Evolutionary conservation across 495 filamentous ascomycete genomes (phyloP).

Genomic region (Aspergillus coremiiformis): DNA sequence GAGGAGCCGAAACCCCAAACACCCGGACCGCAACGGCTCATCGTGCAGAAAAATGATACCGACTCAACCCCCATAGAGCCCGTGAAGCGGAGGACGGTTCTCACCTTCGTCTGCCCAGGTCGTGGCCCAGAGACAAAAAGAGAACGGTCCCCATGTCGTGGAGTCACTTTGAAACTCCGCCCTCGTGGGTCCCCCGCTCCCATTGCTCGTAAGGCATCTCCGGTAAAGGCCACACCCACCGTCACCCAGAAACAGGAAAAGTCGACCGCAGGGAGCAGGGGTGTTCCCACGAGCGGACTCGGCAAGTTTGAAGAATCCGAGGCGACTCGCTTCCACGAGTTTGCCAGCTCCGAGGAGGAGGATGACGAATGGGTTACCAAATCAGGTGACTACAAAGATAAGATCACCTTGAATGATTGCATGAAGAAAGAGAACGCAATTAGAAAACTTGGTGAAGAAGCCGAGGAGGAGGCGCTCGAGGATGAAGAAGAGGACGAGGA

Average conservation of each 20-base stretch:
- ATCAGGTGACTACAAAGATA: slow-evolving; percentile 51
- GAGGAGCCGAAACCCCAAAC: slow-evolving; percentile 20
- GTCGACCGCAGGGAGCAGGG: slow-evolving; percentile 12
- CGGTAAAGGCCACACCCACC: slow-evolving; percentile 11
- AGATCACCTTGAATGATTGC: slow-evolving; percentile 82
- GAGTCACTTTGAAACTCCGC: slow-evolving; percentile 27
- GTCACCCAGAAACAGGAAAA: slow-evolving; percentile 4
- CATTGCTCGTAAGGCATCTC: slow-evolving; percentile 44
- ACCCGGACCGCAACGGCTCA: slow-evolving; percentile 12
- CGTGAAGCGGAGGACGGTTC: slow-evolving; percentile 44
- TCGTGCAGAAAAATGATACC: slow-evolving; percentile 6
- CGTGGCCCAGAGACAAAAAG: slow-evolving; percentile 27
- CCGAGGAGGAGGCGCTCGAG: slow-evolving; percentile 73
- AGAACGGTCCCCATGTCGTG: slow-evolving; percentile 27
- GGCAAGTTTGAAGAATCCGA: slow-evolving; percentile 57
- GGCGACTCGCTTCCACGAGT: slow-evolving; percentile 82
- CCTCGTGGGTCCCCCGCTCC: slow-evolving; percentile 40
- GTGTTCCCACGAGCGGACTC: slow-evolving; percentile 36
- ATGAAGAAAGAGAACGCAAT: slow-evolving; percentile 86
- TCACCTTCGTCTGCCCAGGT: slow-evolving; percentile 57
- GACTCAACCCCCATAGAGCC: slow-evolving; percentile 24
- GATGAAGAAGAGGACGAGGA: slow-evolving; percentile 58
- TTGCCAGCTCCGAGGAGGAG: slow-evolving; percentile 70
- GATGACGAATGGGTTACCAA: slow-evolving; percentile 83
- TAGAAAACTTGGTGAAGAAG: slow-evolving; percentile 80